These are phyloP conservation scores for Trichothecium roseum DNA, from an alignment of 2,329 filamentous ascomycete genomes.

Conservation along the genomic window DNA sequence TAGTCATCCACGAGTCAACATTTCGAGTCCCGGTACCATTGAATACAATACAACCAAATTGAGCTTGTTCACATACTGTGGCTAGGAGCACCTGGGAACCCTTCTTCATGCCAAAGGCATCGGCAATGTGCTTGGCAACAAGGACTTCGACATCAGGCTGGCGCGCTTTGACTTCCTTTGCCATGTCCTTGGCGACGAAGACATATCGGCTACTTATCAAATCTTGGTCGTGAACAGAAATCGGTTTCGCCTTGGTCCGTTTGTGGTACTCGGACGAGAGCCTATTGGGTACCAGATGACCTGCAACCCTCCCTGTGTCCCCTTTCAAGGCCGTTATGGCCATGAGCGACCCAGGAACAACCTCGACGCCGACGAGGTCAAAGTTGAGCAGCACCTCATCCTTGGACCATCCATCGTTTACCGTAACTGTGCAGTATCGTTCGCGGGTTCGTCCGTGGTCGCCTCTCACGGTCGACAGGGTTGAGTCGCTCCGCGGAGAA, in stretches of 20 bases:
- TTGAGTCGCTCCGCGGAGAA: constrained; percentile 39
- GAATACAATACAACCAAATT: too few species aligned
- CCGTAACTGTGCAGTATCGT: constrained; percentile 41
- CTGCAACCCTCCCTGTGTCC: constrained; percentile 27
- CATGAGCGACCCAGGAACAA: constrained; percentile 59
- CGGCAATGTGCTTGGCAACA: constrained; percentile 66
- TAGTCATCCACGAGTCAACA: constrained; percentile 5
- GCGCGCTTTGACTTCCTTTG: constrained; percentile 54
- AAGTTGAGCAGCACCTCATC: constrained; percentile 76
- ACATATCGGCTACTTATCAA: constrained; percentile 41
- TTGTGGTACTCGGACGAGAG: background rate
- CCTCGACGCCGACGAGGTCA: constrained; percentile 53
- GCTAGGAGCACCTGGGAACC: constrained; percentile 59
- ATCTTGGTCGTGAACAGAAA: constrained; percentile 12
- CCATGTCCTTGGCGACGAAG: constrained; percentile 62
- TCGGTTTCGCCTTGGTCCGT: constrained; percentile 2
- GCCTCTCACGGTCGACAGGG: constrained; percentile 34
- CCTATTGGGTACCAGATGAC: too few species aligned
- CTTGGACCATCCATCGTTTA: constrained; percentile 64
- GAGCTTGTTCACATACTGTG: constrained; percentile 36
- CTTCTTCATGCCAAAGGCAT: constrained; percentile 71
- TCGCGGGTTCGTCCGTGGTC: constrained; percentile 25
- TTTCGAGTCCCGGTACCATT: too few species aligned
- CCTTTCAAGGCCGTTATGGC: constrained; percentile 56
- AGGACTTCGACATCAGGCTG: constrained; percentile 60